Evolutionary conservation across 345 rosid genomes (phyloP), one percentile per base, ranked within the genome.

Genomic region (Eucalyptus cloeziana): DNA sequence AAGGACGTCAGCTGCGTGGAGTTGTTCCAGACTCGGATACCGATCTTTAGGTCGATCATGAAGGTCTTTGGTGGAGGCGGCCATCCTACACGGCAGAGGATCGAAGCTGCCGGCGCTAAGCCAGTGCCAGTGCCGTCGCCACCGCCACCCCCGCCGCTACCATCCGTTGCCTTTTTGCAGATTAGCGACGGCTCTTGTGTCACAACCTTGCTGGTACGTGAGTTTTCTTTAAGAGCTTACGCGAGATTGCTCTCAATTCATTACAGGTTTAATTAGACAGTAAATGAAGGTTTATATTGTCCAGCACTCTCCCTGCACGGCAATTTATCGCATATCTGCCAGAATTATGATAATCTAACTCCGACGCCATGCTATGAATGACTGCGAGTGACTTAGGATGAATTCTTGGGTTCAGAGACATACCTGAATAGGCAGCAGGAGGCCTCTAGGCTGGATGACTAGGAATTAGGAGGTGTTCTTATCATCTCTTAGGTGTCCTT

Each of bases 101-200:
- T 91, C 92, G 87, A 96, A 94, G 91, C 30, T 90, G 87, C 96
- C 92, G 83, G 9, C 43, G 62, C 87, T 54, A 45, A 31, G 44
- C 89, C 92, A 10, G 91, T 81, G 89, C 90, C 81, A 44, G 76
- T 92, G 52, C 52, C 45, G 2, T 4, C 5, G 22, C 11, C 24
- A 0, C 24, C 2, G 30, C 87, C 88, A 37, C 92, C 89, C 87
- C 90, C 89, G 8, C 93, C 92, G 4, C 90, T 85, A 49, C 86
- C 92, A 44, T 88, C 96, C 15, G 86, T 85, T 47, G 86, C 90
- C 11, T 88, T 92, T 92, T 91, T 96, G 90, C 90, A 56, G 88
- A 92, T 96, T 86, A 94, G 94, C 85, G 99, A 97, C 88, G 99
- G 99, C 60, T 97, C 99, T 52, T 95, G 94, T n/a, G 91, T 91